Percentiles rank a stretch among this genome's conserved stretches.
Evolutionary conservation across 208 protist genomes (phyloP).

Genomic region (Trypanosomatidae sp.): DNA sequence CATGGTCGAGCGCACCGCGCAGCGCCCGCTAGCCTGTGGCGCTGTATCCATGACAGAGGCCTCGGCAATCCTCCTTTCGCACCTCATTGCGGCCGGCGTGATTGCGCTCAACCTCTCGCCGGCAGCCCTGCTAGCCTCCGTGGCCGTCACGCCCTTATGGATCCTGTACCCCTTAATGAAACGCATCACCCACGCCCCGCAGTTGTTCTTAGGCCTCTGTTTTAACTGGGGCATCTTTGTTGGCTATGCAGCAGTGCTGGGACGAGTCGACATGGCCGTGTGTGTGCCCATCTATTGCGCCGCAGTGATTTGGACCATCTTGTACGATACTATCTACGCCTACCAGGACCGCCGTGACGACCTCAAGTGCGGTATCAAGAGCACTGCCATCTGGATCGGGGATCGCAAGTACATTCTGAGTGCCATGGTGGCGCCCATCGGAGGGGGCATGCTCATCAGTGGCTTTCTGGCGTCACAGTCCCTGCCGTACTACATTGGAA

Average conservation of each 20-base stretch:
- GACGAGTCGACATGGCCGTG: constrained; percentile 66
- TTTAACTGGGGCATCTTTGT: constrained; percentile 90
- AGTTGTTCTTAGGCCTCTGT: constrained; percentile 76
- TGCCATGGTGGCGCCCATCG: constrained; percentile 54
- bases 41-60: constrained; percentile 59
- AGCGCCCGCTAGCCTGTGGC: constrained; percentile 64
- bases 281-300: constrained; percentile 75
- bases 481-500: constrained; percentile 70
- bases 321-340: constrained; percentile 88
- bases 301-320: constrained; percentile 71
- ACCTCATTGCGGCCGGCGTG: constrained; percentile 42
- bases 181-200: constrained; percentile 75
- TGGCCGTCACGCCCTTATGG: constrained; percentile 66
- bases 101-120: constrained; percentile 76
- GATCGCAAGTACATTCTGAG: constrained; percentile 82
- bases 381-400: constrained; percentile 76
- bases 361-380: constrained; percentile 82
- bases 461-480: constrained; percentile 73
- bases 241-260: constrained; percentile 83
- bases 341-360: constrained; percentile 81
- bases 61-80: constrained; percentile 36
- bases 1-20: constrained; percentile 68
- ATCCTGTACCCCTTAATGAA: constrained; percentile 86
- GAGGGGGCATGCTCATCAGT: constrained; percentile 44
- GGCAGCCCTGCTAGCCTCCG: constrained; percentile 44